Evolutionary conservation across 805 yeast genomes (phyloP).

Genomic region (Candida palmyrensis): DNA sequence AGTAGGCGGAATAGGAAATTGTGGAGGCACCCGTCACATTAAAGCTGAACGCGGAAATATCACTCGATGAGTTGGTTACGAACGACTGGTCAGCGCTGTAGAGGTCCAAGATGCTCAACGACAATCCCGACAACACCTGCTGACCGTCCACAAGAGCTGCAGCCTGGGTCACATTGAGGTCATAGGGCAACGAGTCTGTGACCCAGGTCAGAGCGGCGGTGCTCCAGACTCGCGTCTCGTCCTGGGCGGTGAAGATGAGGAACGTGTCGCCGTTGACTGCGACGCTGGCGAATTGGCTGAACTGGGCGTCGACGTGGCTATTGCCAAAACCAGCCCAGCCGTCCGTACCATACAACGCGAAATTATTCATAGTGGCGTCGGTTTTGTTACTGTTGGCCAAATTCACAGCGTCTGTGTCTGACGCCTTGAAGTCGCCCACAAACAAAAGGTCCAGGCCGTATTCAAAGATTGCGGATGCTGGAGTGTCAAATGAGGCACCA

Average conservation of each 20-base stretch:
- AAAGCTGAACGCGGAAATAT: constrained; percentile 18
- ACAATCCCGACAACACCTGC: constrained; percentile 30
- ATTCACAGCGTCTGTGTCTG: constrained; percentile 16
- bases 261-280: constrained; percentile 36
- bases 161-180: constrained; percentile 27
- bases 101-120: constrained; percentile 30
- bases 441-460: neutral
- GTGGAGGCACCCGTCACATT: constrained; percentile 11
- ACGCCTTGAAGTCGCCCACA: constrained; percentile 1
- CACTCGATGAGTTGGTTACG: no score
- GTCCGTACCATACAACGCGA: constrained; percentile 32
- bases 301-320: constrained; percentile 15
- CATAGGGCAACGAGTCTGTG: constrained; percentile 14
- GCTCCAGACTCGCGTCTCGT: constrained; percentile 36
- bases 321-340: constrained; percentile 43
- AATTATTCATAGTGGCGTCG: constrained; percentile 15
- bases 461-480: constrained; percentile 16
- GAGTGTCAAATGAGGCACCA: constrained; percentile 15
- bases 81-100: constrained; percentile 24
- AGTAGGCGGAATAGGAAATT: constrained; percentile 31
- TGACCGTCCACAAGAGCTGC: constrained; percentile 12
- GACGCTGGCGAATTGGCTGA: constrained; percentile 27
- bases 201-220: constrained; percentile 31
- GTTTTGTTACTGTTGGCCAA: constrained; percentile 25
- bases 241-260: constrained; percentile 30